phyloP scores from a whole-genome alignment of 163 green algal genomes.

The Chlorella variabilis region DNA sequence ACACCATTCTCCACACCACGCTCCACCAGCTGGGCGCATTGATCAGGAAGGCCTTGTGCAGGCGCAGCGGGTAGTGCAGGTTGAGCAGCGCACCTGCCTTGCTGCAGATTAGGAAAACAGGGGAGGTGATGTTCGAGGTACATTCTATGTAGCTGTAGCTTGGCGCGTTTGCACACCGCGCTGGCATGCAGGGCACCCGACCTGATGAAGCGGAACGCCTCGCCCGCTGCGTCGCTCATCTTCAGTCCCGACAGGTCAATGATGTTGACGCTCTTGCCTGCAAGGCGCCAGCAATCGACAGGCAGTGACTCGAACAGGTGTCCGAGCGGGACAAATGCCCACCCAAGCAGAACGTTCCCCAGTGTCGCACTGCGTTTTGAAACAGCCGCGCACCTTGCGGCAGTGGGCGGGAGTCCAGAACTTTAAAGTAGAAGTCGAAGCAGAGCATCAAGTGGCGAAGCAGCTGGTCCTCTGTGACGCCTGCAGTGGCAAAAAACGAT shows the following conservation, averaged over 20 bases:
- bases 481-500: slow-evolving; percentile 3
- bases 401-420: slow-evolving; percentile 24
- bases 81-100: slow-evolving; percentile 33
- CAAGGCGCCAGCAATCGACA: neutral
- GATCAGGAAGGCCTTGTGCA: slow-evolving; percentile 43
- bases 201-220: slow-evolving; percentile 42
- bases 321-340: too few relatives aligned
- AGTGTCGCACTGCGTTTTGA: too few relatives aligned
- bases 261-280: slow-evolving; percentile 43
- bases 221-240: slow-evolving; percentile 28
- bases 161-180: too few relatives aligned
- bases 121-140: neutral
- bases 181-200: too few relatives aligned
- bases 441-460: slow-evolving; percentile 34
- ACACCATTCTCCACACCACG: slow-evolving; percentile 40
- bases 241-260: slow-evolving; percentile 35
- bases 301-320: too few relatives aligned
- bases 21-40: slow-evolving; percentile 46
- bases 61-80: slow-evolving; percentile 39
- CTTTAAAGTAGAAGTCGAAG: slow-evolving; percentile 31
- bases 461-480: slow-evolving; percentile 37
- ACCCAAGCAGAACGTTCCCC: too few relatives aligned
- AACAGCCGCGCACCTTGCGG: slow-evolving; percentile 21
- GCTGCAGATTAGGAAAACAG: neutral
- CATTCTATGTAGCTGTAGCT: neutral